These are phyloP conservation scores for Cystobasidium onofrii DNA, from an alignment of 768 basidiomycete species.

Conservation along the genomic window DNA sequence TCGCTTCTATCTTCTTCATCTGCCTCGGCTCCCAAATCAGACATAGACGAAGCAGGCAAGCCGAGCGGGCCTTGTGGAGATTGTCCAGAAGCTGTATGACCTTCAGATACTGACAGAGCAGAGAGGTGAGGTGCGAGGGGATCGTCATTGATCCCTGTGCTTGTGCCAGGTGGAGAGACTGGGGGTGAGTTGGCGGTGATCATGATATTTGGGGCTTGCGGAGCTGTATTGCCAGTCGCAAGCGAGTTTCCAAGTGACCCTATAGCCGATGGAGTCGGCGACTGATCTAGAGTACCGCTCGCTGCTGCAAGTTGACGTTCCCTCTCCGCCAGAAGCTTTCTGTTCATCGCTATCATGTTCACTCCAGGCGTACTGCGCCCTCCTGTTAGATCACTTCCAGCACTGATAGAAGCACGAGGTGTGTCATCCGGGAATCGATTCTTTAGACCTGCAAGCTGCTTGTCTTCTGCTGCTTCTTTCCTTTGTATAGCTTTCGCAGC, in stretches of 20 bases:
- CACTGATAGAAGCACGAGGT: conserved; percentile 18
- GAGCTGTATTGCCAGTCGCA: neutral
- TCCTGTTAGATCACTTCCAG: neutral
- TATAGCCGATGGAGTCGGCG: neutral
- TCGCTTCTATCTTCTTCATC: conserved; percentile 29
- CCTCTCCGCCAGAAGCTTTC: neutral
- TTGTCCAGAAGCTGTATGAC: neutral
- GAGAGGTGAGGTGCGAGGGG: neutral
- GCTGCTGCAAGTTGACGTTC: neutral
- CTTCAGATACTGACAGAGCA: neutral
- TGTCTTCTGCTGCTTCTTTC: conserved; percentile 2
- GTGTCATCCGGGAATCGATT: neutral
- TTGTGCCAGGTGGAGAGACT: neutral
- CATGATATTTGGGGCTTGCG: neutral
- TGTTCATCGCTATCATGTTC: conserved; percentile 5
- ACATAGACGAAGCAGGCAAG: neutral
- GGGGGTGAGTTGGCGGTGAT: conserved; percentile 13
- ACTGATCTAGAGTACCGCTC: neutral
- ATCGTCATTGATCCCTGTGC: neutral
- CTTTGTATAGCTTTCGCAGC: neutral
- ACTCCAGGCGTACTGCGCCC: neutral
- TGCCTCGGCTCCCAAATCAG: conserved; percentile 18
- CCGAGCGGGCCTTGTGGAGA: neutral
- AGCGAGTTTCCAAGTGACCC: neutral
- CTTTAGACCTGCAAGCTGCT: neutral